Evolutionary conservation across 2,329 filamentous ascomycete species (phyloP), one percentile per base, ranked within the genome.

Genomic region (Aspergillus fructus): DNA sequence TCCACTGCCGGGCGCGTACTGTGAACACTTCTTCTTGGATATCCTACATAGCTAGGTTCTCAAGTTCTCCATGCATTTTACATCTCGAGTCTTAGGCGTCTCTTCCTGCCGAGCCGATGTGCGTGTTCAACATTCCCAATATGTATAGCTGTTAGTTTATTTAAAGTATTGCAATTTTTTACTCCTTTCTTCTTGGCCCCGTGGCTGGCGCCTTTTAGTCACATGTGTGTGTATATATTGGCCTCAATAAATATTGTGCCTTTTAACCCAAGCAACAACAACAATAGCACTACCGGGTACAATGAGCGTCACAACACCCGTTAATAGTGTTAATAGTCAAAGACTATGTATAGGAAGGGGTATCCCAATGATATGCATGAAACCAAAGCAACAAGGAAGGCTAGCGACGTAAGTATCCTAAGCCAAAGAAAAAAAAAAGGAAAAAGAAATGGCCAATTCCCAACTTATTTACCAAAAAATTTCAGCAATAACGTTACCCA

Each of bases 401-500:
- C 39, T 13, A 23, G 21, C 19, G 23, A 41, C 6, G 40, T n/a
- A 49, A 34, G 48, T 49, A 49, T 49, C 34, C n/a, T 40, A 39
- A 24, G 21, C 34, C 23, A 49, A 37, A 49, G 52, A 30, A 23
- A 49, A 37, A 21, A 45, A 15, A 34, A 34, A 27, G 19, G 19
- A 19, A 19, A 19, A 24, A 40, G 19, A 48, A 47, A 12, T 19
- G 17, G 12, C 21, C 11, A 12, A 34, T 8, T 19, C n/a, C 4
- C 34, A 15, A 37, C 4, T n/a, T 3, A 15, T 37, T 68, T 58
- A 71, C 23, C 53, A 61, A 13, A 63, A 21, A 43, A 93, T 67
- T 75, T 99, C 94, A 15, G 96, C 83, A 43, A 88, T 79, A 2
- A 99, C 83, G 74, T 97, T 99, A 21, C 87, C 79, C 34, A 90